Evolutionary conservation across 371 early-diverging fungal genomes (phyloP).

Genomic region (Saksenaea oblongispora): DNA sequence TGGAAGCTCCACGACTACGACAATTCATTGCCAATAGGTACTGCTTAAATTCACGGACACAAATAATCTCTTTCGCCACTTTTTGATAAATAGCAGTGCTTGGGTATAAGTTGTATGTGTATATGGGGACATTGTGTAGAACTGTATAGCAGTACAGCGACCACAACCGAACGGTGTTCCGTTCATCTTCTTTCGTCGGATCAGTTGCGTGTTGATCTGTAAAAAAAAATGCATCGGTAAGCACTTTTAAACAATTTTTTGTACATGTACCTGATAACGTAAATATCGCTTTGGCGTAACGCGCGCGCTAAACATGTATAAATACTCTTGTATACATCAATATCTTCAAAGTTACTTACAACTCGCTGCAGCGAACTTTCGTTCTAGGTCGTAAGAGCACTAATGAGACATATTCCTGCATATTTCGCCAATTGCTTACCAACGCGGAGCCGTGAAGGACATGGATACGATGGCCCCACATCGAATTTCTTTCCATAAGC

Average conservation of each 20-base stretch:
- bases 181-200: slow-evolving; percentile 56
- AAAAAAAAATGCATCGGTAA: background rate
- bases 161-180: slow-evolving; percentile 66
- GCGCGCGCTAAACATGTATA: slow-evolving; percentile 27
- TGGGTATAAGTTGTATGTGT: slow-evolving; percentile 68
- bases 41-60: slow-evolving; percentile 76
- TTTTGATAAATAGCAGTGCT: slow-evolving; percentile 70
- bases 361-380: slow-evolving; percentile 44
- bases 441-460: slow-evolving; percentile 53
- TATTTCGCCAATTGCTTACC: slow-evolving; percentile 17
- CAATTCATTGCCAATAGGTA: slow-evolving; percentile 70
- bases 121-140: slow-evolving; percentile 58
- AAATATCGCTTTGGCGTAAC: slow-evolving; percentile 50
- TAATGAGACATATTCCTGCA: background rate
- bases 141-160: slow-evolving; percentile 58
- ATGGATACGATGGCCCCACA: slow-evolving; percentile 45
- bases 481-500: slow-evolving; percentile 41
- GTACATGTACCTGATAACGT: slow-evolving; percentile 46
- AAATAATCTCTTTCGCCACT: slow-evolving; percentile 66
- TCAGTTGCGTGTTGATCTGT: slow-evolving; percentile 47
- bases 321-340: too few relatives aligned
- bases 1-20: slow-evolving; percentile 67
- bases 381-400: slow-evolving; percentile 13
- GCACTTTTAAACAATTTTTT: background rate
- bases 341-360: slow-evolving; percentile 26